Percentiles rank a stretch among this genome's conserved stretches.
Evolutionary conservation across 768 basidiomycete species (phyloP).

Genomic region (Mycena amicta): DNA sequence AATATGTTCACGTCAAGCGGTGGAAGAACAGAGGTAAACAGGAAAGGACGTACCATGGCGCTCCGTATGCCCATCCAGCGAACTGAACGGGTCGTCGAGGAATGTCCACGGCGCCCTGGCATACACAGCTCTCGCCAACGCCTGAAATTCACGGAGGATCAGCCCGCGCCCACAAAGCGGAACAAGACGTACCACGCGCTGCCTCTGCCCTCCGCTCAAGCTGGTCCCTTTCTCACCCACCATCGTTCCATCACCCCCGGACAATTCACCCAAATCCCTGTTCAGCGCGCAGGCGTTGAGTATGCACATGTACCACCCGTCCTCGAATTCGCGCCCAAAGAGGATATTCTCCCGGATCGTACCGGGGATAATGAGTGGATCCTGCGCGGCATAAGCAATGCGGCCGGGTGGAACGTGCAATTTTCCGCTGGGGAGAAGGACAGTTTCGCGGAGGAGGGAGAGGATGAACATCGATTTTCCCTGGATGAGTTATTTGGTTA

Average conservation of each 20-base stretch:
- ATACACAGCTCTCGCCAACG: constrained; percentile 62
- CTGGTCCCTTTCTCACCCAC: constrained; percentile 64
- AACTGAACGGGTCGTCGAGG: constrained; percentile 61
- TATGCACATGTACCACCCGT: constrained; percentile 8
- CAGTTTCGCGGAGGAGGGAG: constrained; percentile 6
- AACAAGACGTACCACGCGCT: constrained; percentile 54
- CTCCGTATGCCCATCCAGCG: constrained; percentile 58
- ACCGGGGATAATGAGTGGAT: constrained; percentile 6
- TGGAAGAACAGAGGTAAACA: background rate
- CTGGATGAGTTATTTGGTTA: background rate
- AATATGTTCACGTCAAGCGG: background rate
- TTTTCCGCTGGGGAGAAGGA: background rate
- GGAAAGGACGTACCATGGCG: constrained; percentile 34
- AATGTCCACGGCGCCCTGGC: constrained; percentile 60
- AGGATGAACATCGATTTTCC: constrained; percentile 5
- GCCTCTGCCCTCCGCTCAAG: constrained; percentile 62
- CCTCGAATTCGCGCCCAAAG: constrained; percentile 5
- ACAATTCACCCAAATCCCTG: background rate
- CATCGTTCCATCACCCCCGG: constrained; percentile 56
- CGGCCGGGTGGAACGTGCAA: background rate
- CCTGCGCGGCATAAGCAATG: constrained; percentile 12
- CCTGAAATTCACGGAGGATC: background rate
- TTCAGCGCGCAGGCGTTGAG: constrained; percentile 10
- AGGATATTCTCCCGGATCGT: constrained; percentile 16
- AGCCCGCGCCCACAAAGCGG: background rate